Evolutionary conservation across 225 moss, liverwort and hornwort species (phyloP), one percentile per base, ranked within the genome.

Genomic region (Marchantia paleacea): DNA sequence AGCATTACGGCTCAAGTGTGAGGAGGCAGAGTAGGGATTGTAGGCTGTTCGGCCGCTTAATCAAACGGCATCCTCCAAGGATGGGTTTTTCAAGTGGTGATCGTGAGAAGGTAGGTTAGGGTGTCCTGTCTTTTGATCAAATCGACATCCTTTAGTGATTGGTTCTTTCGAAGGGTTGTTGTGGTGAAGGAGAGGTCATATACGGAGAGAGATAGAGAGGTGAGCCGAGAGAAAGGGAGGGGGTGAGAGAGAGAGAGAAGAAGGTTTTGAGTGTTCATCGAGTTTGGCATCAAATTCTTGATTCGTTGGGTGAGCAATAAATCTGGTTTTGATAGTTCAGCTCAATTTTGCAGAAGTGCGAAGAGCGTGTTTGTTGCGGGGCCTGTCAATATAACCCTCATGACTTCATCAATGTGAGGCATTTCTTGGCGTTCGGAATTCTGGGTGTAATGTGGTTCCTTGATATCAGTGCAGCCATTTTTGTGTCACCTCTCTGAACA

Each of bases 301-400:
- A 81, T 74, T 85, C 74, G 69, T 81, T 81, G 68, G 74, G 80
- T 67, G 81, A 81, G 84, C 78, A 85, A 81, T 79, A 85, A 81
- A 84, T 81, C 39, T 22, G 72, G 25, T 26, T 19, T 53, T 54
- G 74, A 48, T 64, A 65, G 63, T 64, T 61, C 48, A 62, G 62
- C 77, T 77, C 77, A 77, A 25, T 50, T 48, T 73, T 52, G 73
- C 73, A 25, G 73, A 73, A 3, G 26, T 2, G 18, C 69, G 19
- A 10, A 18, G 47, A 48, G 47, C 47, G 39, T 14, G 69, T 70
- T 70, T 20, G 48, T 26, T 24, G 6, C 52, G 53, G 28, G 73
- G 73, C 13, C n/a, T 73, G 53, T 53, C 72, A 72, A 15, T 26
- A 49, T 8, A 52, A 73, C 10, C n/a, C 52, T 25, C 73, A 69